A percentile compares a stretch with the other conserved stretches of the same genome.
Evolutionary conservation across 257 asterid species (phyloP).

Genomic region (Petrea volubilis): DNA sequence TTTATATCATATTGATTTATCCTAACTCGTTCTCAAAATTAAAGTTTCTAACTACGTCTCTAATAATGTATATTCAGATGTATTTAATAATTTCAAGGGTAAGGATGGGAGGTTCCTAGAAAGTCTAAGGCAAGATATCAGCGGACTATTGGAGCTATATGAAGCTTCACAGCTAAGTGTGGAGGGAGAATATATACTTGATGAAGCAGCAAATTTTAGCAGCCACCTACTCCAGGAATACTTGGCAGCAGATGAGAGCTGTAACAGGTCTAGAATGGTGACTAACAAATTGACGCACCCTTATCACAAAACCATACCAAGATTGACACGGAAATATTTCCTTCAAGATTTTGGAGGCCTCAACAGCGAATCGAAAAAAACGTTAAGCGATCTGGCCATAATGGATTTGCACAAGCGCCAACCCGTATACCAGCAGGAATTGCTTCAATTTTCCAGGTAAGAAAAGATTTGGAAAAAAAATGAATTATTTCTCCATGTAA

Average conservation of each 20-base stretch:
- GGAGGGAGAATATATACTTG: slow-evolving; percentile 43
- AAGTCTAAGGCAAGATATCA: slow-evolving; percentile 10
- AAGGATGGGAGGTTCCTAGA: slow-evolving; percentile 28
- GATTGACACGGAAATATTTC: background rate
- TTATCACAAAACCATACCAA: slow-evolving; percentile 35
- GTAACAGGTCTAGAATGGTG: slow-evolving; percentile 4
- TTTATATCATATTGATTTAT: too few species aligned
- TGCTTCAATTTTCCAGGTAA: slow-evolving; percentile 35
- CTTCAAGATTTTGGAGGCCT: slow-evolving; percentile 12
- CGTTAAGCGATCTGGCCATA: slow-evolving; percentile 29
- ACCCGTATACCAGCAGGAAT: slow-evolving; percentile 27
- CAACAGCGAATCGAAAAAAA: slow-evolving; percentile 19
- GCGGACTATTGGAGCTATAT: slow-evolving; percentile 37
- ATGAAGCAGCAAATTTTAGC: slow-evolving; percentile 40
- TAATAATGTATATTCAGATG: slow-evolving; percentile 18
- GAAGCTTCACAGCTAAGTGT: slow-evolving; percentile 51
- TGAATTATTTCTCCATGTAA: background rate
- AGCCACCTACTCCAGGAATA: background rate
- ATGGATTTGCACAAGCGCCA: slow-evolving; percentile 22
- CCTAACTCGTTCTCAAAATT: too few species aligned
- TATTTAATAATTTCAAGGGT: slow-evolving; percentile 36
- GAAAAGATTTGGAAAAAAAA: background rate
- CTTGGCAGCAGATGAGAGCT: background rate
- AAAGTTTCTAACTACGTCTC: too few species aligned
- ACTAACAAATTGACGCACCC: slow-evolving; percentile 35